A percentile compares a stretch with the other conserved stretches of the same genome.
These are phyloP conservation scores for Acanthamoeba triangularis DNA, from an alignment of 208 protist genomes.

Conservation along the genomic window DNA sequence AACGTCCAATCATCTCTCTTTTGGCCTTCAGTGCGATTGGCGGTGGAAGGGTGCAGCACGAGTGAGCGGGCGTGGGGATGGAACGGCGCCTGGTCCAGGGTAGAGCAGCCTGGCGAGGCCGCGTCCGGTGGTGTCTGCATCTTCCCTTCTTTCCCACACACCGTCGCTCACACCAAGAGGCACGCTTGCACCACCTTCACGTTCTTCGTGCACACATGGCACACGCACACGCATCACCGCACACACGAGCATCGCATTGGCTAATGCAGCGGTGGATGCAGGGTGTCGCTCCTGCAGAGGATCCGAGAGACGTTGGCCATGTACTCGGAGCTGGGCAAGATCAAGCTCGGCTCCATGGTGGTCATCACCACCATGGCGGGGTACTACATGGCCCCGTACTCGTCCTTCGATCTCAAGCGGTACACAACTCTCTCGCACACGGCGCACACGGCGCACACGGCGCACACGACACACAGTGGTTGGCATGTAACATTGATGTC, in stretches of 20 bases:
- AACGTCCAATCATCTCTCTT: background rate
- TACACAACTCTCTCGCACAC: background rate
- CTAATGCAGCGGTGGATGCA: background rate
- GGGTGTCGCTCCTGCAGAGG: conserved; percentile 2
- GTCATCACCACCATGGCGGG: conserved; percentile 43
- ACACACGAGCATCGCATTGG: background rate
- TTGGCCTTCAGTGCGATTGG: background rate
- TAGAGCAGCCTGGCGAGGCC: background rate
- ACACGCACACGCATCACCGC: background rate
- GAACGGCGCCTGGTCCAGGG: background rate
- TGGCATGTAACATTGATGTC: no score
- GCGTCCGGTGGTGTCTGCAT: background rate
- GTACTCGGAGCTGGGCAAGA: conserved; percentile 57
- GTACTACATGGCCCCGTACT: conserved; percentile 10
- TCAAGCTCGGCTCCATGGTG: conserved; percentile 36
- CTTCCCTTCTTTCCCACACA: conserved; percentile 3
- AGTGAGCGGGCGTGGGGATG: background rate
- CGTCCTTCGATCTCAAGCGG: background rate
- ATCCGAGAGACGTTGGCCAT: conserved; percentile 8
- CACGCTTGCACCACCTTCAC: background rate
- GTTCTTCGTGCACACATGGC: background rate
- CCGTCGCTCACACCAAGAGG: conserved; percentile 9
- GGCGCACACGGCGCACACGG: no score
- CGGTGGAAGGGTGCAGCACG: background rate
- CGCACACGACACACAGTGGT: no score